A percentile compares a stretch with the other conserved stretches of the same genome.
phyloP scores from a whole-genome alignment of 2,329 filamentous ascomycete species.

The Chaetomium globosum region DNA sequence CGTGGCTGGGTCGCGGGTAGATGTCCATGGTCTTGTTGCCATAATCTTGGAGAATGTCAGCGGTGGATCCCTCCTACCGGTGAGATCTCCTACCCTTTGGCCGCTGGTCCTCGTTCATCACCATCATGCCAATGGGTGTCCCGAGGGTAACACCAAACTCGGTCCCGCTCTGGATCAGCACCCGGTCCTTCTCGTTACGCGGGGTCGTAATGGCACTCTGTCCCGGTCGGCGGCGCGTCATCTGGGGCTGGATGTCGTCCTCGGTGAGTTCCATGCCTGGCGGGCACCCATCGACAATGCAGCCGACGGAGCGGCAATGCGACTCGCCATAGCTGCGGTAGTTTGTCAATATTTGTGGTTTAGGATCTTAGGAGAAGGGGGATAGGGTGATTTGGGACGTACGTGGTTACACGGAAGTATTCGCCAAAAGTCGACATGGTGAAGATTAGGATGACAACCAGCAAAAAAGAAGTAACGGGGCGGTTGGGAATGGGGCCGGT shows the following conservation, averaged over 20 bases:
- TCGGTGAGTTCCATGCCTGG: constrained; percentile 85
- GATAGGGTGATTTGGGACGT: constrained; percentile 41
- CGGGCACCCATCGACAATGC: constrained; percentile 90
- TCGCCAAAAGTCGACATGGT: constrained; percentile 87
- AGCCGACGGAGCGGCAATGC: constrained; percentile 89
- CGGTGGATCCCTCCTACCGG: not conserved
- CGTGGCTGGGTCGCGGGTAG: constrained; percentile 89
- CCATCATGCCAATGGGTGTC: constrained; percentile 84
- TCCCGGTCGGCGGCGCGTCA: constrained; percentile 85
- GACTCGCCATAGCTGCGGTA: constrained; percentile 51
- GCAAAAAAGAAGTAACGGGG: not conserved
- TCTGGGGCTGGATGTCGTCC: constrained; percentile 88
- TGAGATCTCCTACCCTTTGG: constrained; percentile 55
- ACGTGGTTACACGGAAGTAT: constrained; percentile 82
- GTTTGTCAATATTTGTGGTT: constrained; percentile 5
- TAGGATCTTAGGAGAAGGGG: not conserved
- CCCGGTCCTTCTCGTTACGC: constrained; percentile 86
- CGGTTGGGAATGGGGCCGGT: not conserved
- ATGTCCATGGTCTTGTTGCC: constrained; percentile 85
- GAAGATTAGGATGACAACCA: constrained; percentile 20
- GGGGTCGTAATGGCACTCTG: constrained; percentile 90
- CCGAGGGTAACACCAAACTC: constrained; percentile 89
- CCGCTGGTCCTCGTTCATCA: constrained; percentile 89
- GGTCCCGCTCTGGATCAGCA: constrained; percentile 89
- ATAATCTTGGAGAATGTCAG: constrained; percentile 64